phyloP scores from a whole-genome alignment of 306 rosid genomes.

The Morella rubra region DNA sequence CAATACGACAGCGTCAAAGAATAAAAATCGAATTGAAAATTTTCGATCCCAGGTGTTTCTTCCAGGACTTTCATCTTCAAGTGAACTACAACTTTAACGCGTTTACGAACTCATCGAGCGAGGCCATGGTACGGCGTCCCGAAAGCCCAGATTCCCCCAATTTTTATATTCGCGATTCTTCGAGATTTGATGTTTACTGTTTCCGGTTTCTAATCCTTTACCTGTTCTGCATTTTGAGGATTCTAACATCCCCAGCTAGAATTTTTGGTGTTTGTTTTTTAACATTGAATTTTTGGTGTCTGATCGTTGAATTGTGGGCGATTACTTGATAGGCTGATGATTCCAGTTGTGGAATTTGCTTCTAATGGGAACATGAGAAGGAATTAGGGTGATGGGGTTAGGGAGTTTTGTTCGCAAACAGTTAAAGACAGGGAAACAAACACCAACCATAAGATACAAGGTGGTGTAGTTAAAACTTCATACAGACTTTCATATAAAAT shows the following conservation, averaged over 20 bases:
- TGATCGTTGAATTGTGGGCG: not conserved
- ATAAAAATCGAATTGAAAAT: not conserved
- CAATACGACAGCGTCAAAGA: not conserved
- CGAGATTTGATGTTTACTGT: not conserved
- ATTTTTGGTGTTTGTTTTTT: too few species aligned
- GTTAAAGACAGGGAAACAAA: too few species aligned
- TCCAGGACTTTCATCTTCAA: not conserved
- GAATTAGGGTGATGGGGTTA: not conserved
- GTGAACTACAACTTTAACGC: not conserved
- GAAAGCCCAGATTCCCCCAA: not conserved
- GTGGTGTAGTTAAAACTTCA: too few species aligned
- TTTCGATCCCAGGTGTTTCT: not conserved
- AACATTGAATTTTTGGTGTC: not conserved
- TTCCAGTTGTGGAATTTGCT: not conserved
- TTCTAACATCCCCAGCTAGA: not conserved
- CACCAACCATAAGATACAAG: too few species aligned
- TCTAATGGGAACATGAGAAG: not conserved
- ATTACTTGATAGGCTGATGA: not conserved
- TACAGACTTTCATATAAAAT: too few species aligned
- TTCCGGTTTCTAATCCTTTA: not conserved
- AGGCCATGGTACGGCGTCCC: conserved; percentile 3
- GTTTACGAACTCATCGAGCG: not conserved
- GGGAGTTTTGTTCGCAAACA: too few species aligned
- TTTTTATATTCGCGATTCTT: not conserved
- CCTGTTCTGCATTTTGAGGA: not conserved